Evolutionary conservation across 1,139 yeast species (phyloP), one percentile per base, ranked within the genome.

Genomic region (Cylindricascospora bacillispora): DNA sequence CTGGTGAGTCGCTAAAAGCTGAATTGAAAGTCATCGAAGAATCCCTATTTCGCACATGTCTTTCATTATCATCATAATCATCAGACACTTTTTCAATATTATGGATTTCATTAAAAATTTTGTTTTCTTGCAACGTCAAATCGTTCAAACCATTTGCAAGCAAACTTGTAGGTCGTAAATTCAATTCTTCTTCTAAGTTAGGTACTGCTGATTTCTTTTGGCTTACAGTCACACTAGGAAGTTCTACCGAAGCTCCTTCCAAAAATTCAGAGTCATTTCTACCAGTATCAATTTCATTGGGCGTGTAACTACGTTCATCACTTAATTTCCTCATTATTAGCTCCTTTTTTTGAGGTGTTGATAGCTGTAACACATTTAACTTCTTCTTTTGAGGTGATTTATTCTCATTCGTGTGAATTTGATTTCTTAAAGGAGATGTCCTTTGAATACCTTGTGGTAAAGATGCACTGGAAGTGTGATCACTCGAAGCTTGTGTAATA

Each of bases 291-390:
- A 11, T 28, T 4, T 24, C 27, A 24, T 22, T 24, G 11, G 11
- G n/a, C 12, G 11, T 4, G 6, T 28, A 23, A 5, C 21, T 18
- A 10, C 9, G 21, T 10, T 18, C 21, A 7, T 7, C 21, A 7
- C 9, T 18, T 7, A 18, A 10, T 18, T 18, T 18, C 21, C 37
- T 36, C 22, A 39, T 41, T 12, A 27, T 33, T 12, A 40, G 10
- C 27, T 45, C 49, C 12, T 39, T 29, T 28, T 43, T 44, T 22
- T 48, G 49, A 10, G 45, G 49, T 18, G 35, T 38, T 2, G 52
- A 45, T 13, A 48, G 29, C 29, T 46, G 39, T 16, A 48, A 22
- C 13, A 48, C 42, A 28, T 44, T 47, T 25, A 48, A 25, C 26
- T 43, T 44, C 15, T 31, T 37, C 12, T 35, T 32, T 12, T 33